A percentile compares a stretch with the other conserved stretches of the same genome.
These are phyloP conservation scores for Wickerhamiella nectarea DNA, from an alignment of 805 yeast species.

Conservation along the genomic window DNA sequence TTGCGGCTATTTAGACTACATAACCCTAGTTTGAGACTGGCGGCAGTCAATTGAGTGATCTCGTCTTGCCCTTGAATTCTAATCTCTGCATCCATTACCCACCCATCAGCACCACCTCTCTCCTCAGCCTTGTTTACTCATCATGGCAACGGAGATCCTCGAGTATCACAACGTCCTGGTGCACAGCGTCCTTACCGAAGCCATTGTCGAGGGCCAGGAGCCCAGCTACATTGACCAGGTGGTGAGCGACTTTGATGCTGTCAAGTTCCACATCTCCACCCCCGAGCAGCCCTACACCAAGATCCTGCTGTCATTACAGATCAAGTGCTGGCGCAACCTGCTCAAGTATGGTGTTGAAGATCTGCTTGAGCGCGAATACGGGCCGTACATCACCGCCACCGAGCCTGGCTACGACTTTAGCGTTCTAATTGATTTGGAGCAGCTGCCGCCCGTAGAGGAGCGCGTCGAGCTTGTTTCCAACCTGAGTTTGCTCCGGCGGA, in stretches of 20 bases:
- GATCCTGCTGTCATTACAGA: conserved; percentile 52
- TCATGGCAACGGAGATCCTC: conserved; percentile 57
- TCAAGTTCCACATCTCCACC: conserved; percentile 86
- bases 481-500: conserved; percentile 66
- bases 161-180: conserved; percentile 74
- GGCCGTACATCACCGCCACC: conserved; percentile 36
- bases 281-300: conserved; percentile 50
- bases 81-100: too few relatives aligned
- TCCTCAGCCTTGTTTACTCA: too few relatives aligned
- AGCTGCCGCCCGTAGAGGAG: conserved; percentile 34
- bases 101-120: too few relatives aligned
- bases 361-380: conserved; percentile 35
- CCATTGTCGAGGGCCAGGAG: conserved; percentile 37
- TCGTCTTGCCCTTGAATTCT: too few relatives aligned
- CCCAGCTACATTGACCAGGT: conserved; percentile 59
- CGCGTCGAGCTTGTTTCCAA: conserved; percentile 42
- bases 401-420: conserved; percentile 81
- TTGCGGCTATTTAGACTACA: too few relatives aligned
- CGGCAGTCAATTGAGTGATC: too few relatives aligned
- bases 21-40: too few relatives aligned
- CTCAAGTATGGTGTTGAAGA: conserved; percentile 41
- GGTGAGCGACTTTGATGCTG: conserved; percentile 89
- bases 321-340: conserved; percentile 69
- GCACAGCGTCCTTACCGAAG: conserved; percentile 65
- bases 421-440: conserved; percentile 46